Evolutionary conservation across 2,329 filamentous ascomycete species (phyloP), one percentile per base, ranked within the genome.

Genomic region (Conoideocrella luteorostrata): DNA sequence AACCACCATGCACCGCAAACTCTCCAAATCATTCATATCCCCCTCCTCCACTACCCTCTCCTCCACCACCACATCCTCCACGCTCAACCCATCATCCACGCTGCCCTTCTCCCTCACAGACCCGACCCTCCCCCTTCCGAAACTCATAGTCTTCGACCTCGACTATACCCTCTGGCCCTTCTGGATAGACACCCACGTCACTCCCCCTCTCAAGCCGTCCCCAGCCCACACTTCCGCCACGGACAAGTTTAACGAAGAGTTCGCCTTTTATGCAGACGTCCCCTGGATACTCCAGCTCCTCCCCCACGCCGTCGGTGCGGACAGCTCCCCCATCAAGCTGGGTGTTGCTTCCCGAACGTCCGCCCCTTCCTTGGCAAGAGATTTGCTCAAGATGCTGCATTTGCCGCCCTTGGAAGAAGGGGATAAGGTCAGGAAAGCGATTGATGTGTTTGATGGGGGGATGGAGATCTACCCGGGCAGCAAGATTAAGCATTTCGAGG

Each of bases 91-190:
- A 5, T 22, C 35, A 5, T 20, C 33, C 13, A 28, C 33, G 10
- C 32, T 64, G 17, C 72, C 72, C 4, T 26, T 60, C 18, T 68
- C 71, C 52, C 69, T 78, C 29, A 56, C 61, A 52, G 72, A 78
- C 62, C 65, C 79, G 33, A 41, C 53, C 12, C 76, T 81, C 0
- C 86, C 88, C 0, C 76, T 95, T 2, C 90, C 90, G 0, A 81
- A 83, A 49, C 75, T 95, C 53, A 77, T 97, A 55, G 86, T 93
- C 50, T 96, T 97, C 68, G 93, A 97, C 63, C 80, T 97, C 50
- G 91, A 97, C 73, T 97, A 96, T 73, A 97, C 93, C 0, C 75
- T 97, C n/a, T 97, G 91, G 93, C 89, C 90, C 4, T 96, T 96
- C 68, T 97, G 91, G 91, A 84, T 95, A 2, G 93, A 97, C 70